Evolutionary conservation across 192 early-diverging fungal genomes (phyloP).

Genomic region (Coemansia sp.): DNA sequence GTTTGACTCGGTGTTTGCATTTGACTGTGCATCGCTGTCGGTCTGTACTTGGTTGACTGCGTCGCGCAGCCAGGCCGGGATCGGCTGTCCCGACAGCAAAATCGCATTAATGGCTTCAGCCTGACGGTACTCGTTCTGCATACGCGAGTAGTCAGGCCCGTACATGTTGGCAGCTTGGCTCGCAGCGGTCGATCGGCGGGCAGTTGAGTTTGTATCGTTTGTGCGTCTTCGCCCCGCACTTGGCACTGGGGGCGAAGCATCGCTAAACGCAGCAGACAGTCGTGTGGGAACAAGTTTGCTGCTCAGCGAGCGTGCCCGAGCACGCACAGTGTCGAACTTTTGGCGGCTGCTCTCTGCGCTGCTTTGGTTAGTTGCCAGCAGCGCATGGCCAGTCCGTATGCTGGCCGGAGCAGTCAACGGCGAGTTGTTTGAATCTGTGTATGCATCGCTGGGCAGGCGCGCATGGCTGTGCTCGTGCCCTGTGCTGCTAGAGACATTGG

Average conservation of each 20-base stretch:
- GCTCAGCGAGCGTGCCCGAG: slow-evolving; percentile 42
- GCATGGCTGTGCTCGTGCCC: background rate
- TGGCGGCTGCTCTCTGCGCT: slow-evolving; percentile 3
- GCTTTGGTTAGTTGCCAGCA: slow-evolving; percentile 5
- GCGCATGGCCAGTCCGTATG: slow-evolving; percentile 13
- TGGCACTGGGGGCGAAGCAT: background rate
- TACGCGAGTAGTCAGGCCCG: slow-evolving; percentile 29
- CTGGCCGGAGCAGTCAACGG: slow-evolving; percentile 28
- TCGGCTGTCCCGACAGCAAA: slow-evolving; percentile 46
- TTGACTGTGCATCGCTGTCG: background rate
- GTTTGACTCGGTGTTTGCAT: background rate
- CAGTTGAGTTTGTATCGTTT: slow-evolving; percentile 5
- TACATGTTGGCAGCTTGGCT: slow-evolving; percentile 26
- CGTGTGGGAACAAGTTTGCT: slow-evolving; percentile 23
- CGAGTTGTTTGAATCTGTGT: background rate
- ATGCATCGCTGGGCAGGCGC: background rate
- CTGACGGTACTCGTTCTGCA: slow-evolving; percentile 50
- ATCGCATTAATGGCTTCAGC: slow-evolving; percentile 53
- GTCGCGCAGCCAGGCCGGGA: slow-evolving; percentile 48
- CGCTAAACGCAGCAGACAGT: slow-evolving; percentile 32
- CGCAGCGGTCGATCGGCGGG: slow-evolving; percentile 9
- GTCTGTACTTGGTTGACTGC: slow-evolving; percentile 39
- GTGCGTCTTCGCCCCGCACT: slow-evolving; percentile 16
- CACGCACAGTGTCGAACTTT: slow-evolving; percentile 33
- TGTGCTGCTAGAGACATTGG: background rate